A percentile compares a stretch with the other conserved stretches of the same genome.
Conservation (phyloP, 2,329 filamentous ascomycete species). For the Fusarium sp. region DNA sequence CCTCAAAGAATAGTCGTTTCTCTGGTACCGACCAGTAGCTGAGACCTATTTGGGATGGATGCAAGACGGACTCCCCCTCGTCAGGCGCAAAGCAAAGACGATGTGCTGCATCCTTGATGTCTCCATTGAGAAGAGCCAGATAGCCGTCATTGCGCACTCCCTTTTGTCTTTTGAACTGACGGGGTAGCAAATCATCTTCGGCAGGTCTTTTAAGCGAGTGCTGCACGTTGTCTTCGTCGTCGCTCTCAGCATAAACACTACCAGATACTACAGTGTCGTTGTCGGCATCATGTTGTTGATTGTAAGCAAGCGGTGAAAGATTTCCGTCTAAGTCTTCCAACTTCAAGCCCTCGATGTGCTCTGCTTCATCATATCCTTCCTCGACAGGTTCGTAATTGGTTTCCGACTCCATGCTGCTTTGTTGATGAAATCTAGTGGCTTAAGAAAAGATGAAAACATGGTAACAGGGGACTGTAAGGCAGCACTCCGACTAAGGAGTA, state of each 20-base stretch:
- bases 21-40: constrained; percentile 77
- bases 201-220: constrained; percentile 49
- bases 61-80: constrained; percentile 45
- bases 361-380: constrained; percentile 24
- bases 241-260: constrained; percentile 28
- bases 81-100: constrained; percentile 49
- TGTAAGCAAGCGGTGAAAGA: neutral
- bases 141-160: constrained; percentile 59
- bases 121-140: constrained; percentile 64
- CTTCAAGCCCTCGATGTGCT: constrained; percentile 9
- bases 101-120: constrained; percentile 65
- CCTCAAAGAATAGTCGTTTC: constrained; percentile 76
- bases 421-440: constrained; percentile 35
- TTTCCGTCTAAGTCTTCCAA: constrained; percentile 8
- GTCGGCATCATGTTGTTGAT: constrained; percentile 5
- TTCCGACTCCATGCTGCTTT: constrained; percentile 49
- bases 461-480: constrained; percentile 29
- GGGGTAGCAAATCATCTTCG: constrained; percentile 34
- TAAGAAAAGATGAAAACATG: constrained; percentile 45
- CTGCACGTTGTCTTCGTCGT: constrained; percentile 21
- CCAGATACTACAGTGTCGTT: constrained; percentile 19
- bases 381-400: constrained; percentile 30
- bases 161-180: constrained; percentile 59
- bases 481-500: constrained; percentile 14
- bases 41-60: constrained; percentile 71